Evolutionary conservation across 129 eudicot species (phyloP).

Genomic region (Logfia minima): DNA sequence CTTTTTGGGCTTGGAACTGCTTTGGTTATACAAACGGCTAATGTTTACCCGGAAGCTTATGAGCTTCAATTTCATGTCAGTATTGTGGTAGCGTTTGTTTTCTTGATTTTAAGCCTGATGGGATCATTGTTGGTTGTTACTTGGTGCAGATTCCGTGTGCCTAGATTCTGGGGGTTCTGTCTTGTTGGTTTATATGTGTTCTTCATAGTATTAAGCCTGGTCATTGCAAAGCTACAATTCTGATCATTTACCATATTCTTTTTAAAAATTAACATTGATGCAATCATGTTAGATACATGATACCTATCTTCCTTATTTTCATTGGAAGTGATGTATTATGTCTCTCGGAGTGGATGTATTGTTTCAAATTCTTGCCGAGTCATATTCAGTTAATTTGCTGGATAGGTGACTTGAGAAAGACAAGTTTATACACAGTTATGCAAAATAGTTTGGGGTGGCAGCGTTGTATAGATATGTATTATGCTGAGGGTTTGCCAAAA

Average conservation of each 20-base stretch:
- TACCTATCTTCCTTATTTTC: conserved; percentile 8
- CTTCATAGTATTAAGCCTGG: conserved; percentile 66
- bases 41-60: conserved; percentile 80
- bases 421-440: not conserved
- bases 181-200: conserved; percentile 78
- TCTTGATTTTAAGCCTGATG: conserved; percentile 86
- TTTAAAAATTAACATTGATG: not conserved
- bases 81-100: conserved; percentile 81
- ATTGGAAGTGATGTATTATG: conserved; percentile 16
- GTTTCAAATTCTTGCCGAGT: conserved; percentile 6
- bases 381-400: conserved; percentile 7
- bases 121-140: conserved; percentile 89
- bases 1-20: conserved; percentile 97
- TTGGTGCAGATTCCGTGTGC: conserved; percentile 81
- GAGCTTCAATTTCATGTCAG: conserved; percentile 81
- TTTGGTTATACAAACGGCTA: conserved; percentile 78
- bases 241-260: conserved; percentile 32
- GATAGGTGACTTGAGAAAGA: not conserved
- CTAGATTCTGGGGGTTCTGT: conserved; percentile 97
- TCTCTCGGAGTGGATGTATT: conserved; percentile 23
- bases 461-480: not conserved
- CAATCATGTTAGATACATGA: conserved; percentile 13
- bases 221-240: conserved; percentile 67
- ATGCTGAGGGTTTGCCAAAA: not conserved
- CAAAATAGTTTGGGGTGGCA: not conserved